phyloP scores from a whole-genome alignment of 2,329 filamentous ascomycete genomes.

The Fusarium sp. region DNA sequence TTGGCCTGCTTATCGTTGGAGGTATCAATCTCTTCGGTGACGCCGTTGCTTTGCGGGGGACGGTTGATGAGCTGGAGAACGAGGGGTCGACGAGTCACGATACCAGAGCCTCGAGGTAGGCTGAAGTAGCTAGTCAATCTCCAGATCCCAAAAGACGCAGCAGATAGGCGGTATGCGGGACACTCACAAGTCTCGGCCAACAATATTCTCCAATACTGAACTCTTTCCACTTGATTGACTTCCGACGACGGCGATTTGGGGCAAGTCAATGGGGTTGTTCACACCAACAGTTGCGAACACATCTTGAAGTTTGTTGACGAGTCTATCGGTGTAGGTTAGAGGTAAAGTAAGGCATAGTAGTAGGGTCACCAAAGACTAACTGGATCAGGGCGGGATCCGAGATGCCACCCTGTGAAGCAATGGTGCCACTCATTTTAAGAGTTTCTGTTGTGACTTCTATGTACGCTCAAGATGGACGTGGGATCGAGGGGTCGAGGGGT shows the following conservation, averaged over 20 bases:
- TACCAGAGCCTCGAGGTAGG: slow-evolving; percentile 95
- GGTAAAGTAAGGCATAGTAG: slow-evolving; percentile 25
- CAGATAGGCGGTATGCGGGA: slow-evolving; percentile 22
- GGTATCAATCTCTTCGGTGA: slow-evolving; percentile 69
- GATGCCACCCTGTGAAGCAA: slow-evolving; percentile 65
- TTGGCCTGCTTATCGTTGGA: slow-evolving; percentile 89
- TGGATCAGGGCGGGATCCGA: slow-evolving; percentile 73
- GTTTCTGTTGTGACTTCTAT: slow-evolving; percentile 19
- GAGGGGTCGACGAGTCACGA: slow-evolving; percentile 94
- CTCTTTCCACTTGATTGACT: slow-evolving; percentile 99
- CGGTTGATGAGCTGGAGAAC: slow-evolving; percentile 98
- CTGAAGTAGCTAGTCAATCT: slow-evolving; percentile 57
- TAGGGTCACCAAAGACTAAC: slow-evolving; percentile 50
- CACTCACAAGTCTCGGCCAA: slow-evolving; percentile 96
- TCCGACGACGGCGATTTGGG: slow-evolving; percentile 97
- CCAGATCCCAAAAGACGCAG: slow-evolving; percentile 7
- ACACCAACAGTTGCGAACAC: slow-evolving; percentile 98
- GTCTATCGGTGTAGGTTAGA: slow-evolving; percentile 55
- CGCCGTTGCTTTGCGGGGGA: slow-evolving; percentile 76
- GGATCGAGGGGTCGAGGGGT: slow-evolving; percentile 22
- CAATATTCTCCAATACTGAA: slow-evolving; percentile 98
- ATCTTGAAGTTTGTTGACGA: slow-evolving; percentile 99
- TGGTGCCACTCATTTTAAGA: slow-evolving; percentile 49
- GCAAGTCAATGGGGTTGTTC: slow-evolving; percentile 98
- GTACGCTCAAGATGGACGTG: slow-evolving; percentile 17